Percentiles rank a stretch among this genome's conserved stretches.
phyloP scores from a whole-genome alignment of 208 protist genomes.

The Endotrypanum monterogeii region DNA sequence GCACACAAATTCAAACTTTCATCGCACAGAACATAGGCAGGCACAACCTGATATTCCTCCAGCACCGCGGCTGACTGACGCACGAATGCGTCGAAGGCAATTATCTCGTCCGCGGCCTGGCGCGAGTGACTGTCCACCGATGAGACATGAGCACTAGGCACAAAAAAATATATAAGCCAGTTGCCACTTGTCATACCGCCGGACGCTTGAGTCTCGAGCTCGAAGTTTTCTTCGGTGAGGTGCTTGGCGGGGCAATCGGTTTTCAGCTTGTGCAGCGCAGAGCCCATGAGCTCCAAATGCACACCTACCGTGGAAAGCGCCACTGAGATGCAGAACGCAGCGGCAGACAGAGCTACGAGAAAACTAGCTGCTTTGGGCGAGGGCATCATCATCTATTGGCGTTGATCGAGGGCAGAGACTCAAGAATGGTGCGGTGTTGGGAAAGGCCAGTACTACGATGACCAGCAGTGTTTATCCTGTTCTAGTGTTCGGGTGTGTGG shows the following conservation, averaged over 20 bases:
- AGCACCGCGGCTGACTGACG: slow-evolving; percentile 6
- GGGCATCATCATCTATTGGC: background rate
- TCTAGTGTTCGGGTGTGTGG: too few relatives aligned
- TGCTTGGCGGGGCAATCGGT: slow-evolving; percentile 13
- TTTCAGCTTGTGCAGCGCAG: slow-evolving; percentile 9
- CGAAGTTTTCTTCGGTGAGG: slow-evolving; percentile 23
- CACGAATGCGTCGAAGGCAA: slow-evolving; percentile 24
- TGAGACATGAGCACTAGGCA: slow-evolving; percentile 23
- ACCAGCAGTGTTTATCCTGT: background rate
- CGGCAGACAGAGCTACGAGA: background rate
- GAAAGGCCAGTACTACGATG: background rate
- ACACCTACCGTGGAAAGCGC: background rate
- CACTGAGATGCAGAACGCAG: background rate
- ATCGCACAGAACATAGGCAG: slow-evolving; percentile 29
- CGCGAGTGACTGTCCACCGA: slow-evolving; percentile 18
- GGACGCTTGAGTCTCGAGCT: slow-evolving; percentile 30
- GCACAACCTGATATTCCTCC: slow-evolving; percentile 21
- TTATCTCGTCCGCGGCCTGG: slow-evolving; percentile 17
- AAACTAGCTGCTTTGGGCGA: background rate
- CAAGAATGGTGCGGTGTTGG: background rate
- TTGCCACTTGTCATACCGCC: slow-evolving; percentile 32
- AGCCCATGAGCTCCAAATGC: background rate
- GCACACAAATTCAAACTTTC: slow-evolving; percentile 23
- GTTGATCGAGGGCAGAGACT: background rate
- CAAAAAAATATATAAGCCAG: slow-evolving; percentile 33